Conservation (phyloP, 306 rosid genomes). For the Ziziphus jujuba region DNA sequence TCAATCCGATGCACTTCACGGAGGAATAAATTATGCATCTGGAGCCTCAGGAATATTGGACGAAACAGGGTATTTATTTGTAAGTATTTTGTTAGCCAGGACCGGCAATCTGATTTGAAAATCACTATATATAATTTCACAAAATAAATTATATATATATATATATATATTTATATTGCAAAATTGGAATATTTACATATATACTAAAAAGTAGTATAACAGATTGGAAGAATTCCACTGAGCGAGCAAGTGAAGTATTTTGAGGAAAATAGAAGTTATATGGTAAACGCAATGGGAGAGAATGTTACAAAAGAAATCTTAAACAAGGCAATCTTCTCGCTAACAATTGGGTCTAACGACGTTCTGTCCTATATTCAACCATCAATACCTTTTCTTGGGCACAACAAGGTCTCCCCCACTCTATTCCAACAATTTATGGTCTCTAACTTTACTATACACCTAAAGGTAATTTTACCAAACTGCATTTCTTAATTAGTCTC, state of each 20-base stretch:
- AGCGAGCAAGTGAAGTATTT: constrained; percentile 46
- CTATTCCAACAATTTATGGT: constrained; percentile 41
- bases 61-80: constrained; percentile 46
- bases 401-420: constrained; percentile 27
- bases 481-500: no score
- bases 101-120: background rate
- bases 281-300: constrained; percentile 42
- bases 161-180: no score
- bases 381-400: constrained; percentile 39
- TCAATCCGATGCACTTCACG: constrained; percentile 21
- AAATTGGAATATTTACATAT: no score
- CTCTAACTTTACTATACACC: constrained; percentile 46
- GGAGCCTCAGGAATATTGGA: constrained; percentile 57
- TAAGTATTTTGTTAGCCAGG: constrained; percentile 20
- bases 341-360: constrained; percentile 58
- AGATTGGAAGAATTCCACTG: constrained; percentile 52
- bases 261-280: constrained; percentile 32
- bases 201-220: no score
- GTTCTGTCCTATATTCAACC: constrained; percentile 48
- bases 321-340: constrained; percentile 49
- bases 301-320: constrained; percentile 29
- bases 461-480: constrained; percentile 33
- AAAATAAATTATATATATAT: no score
- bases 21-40: constrained; percentile 57
- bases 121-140: no score